These are phyloP conservation scores for Firmiana major DNA, from an alignment of 345 rosid species.

Conservation along the genomic window DNA sequence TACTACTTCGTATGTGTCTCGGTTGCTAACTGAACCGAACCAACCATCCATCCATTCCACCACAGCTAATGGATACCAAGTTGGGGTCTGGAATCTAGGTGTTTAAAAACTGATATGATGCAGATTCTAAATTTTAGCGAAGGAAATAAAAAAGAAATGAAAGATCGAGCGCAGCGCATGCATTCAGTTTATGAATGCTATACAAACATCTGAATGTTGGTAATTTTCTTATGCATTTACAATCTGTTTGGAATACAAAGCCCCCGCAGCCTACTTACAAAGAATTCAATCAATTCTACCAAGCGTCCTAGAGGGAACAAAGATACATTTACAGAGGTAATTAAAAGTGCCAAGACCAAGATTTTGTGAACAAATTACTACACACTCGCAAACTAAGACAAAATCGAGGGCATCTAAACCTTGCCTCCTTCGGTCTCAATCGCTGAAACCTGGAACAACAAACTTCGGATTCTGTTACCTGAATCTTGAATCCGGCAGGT, in stretches of 20 bases:
- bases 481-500: constrained; percentile 11
- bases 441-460: neutral
- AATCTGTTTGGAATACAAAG: constrained; percentile 27
- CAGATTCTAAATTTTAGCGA: too few relatives aligned
- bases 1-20: too few relatives aligned
- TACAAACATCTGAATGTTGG: constrained; percentile 8
- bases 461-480: constrained; percentile 5
- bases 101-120: too few relatives aligned
- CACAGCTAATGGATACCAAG: too few relatives aligned
- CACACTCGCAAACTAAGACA: constrained; percentile 11
- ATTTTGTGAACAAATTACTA: constrained; percentile 13
- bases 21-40: too few relatives aligned
- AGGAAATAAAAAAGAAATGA: neutral
- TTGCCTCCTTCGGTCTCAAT: constrained; percentile 11
- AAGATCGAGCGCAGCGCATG: neutral
- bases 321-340: constrained; percentile 9
- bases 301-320: neutral
- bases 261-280: constrained; percentile 28
- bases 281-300: constrained; percentile 33
- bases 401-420: constrained; percentile 16
- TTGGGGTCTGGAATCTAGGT: too few relatives aligned
- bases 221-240: constrained; percentile 28
- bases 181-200: constrained; percentile 17
- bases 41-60: too few relatives aligned
- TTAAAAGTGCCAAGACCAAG: neutral